Base-by-base conservation (phyloP, 176 grass and related monocot genomes). In the Oryza australiensis region DNA sequence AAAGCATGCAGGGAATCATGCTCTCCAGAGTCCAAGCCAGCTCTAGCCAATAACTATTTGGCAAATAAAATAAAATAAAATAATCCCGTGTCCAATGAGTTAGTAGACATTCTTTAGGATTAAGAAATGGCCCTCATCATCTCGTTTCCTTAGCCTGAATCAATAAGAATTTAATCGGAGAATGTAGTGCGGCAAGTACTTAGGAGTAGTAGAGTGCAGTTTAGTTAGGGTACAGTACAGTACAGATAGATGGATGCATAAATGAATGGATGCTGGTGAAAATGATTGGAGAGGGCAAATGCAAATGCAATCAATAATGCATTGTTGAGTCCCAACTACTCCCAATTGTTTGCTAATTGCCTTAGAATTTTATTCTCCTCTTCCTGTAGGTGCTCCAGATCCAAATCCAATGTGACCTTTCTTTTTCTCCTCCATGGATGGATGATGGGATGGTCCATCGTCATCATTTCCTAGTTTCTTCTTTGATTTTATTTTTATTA, bases 1-100 rank as follows among this genome's bases (percentile, higher is more conserved):
- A 83, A 88, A 83, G 59, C 60, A 78, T 35, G 80, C 80, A 79
- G 15, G 41, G 66, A 83, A 78, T 72, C 62, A 68, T 81, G 77
- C 33, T 24, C 74, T 35, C 16, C 49, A 53, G 49, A 20, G 49
- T 53, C 49, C 49, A 53, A 20, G 49, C 49, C 16, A 53, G 49
- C 51, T 55, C 51, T 55, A 49, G 14, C 46, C 46, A 49, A 49
- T 49, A n/a, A 55, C 5, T 8, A 20, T 55, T 22, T 55, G 51
- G 2, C 20, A 7, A 55, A 12, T 32, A 74, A 40, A 40, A 40
- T 40, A 11, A 40, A 40, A 40, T 38, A 38, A 67, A 59, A n/a
- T n/a, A 60, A 59, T 20, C 7, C 55, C n/a, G 9, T 60, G 8
- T 60, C 55, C n/a, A 60, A 24, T 60, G 55, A 60, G 55, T 24